phyloP scores from a whole-genome alignment of 805 yeast species.

The Ogataea polymorpha region DNA sequence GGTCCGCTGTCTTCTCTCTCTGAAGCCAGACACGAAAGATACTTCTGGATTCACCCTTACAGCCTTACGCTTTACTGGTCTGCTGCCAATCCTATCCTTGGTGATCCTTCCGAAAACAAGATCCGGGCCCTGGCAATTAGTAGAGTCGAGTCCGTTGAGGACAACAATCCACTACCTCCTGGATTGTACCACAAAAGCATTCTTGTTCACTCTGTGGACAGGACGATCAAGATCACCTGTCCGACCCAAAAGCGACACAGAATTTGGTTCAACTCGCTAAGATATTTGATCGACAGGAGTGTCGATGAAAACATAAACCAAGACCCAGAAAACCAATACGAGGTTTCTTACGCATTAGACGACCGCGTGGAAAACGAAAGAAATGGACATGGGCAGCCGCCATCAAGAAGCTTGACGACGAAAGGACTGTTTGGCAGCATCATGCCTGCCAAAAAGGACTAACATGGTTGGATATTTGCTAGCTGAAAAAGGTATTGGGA shows the following conservation, averaged over 20 bases:
- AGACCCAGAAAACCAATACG: constrained; percentile 38
- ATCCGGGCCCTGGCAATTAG: constrained; percentile 80
- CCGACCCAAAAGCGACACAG: constrained; percentile 84
- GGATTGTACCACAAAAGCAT: constrained; percentile 86
- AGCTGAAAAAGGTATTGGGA: background rate
- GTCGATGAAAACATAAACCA: constrained; percentile 55
- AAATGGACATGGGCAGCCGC: constrained; percentile 26
- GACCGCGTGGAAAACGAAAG: constrained; percentile 29
- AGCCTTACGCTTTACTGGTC: constrained; percentile 91
- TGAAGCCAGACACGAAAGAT: constrained; percentile 83
- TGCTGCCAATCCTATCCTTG: constrained; percentile 68
- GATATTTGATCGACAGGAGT: constrained; percentile 67
- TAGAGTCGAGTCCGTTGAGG: constrained; percentile 75
- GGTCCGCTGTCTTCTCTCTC: constrained; percentile 74
- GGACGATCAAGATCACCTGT: constrained; percentile 77
- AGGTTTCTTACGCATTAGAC: constrained; percentile 26
- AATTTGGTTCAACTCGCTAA: constrained; percentile 83
- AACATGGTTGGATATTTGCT: background rate
- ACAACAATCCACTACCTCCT: constrained; percentile 83
- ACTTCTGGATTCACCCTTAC: constrained; percentile 96
- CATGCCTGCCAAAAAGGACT: constrained; percentile 6
- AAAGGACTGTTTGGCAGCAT: constrained; percentile 16
- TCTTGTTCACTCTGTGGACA: constrained; percentile 60
- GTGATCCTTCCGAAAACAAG: constrained; percentile 60
- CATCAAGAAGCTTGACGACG: constrained; percentile 17